phyloP scores from a whole-genome alignment of 108 stramenopile genomes.

The Cyclotella baltica region DNA sequence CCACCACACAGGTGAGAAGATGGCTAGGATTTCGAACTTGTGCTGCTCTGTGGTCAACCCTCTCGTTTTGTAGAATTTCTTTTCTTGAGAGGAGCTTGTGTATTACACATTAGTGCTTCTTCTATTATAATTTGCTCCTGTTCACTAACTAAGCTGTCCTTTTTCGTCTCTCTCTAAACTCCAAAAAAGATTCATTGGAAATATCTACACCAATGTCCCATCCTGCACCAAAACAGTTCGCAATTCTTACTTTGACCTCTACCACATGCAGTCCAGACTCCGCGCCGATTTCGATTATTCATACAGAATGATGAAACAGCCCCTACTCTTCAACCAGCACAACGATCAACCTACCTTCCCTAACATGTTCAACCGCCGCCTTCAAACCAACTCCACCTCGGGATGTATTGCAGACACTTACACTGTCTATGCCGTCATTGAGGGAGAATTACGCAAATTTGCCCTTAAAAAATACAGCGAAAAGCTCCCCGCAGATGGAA shows the following conservation, averaged over 20 bases:
- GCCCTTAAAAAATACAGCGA: not conserved
- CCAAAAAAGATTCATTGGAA: conserved; percentile 4
- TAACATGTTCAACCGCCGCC: not conserved
- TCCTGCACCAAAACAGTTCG: conserved; percentile 8
- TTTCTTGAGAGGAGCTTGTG: too few species aligned
- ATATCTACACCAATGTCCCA: not conserved
- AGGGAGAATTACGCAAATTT: not conserved
- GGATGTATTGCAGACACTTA: not conserved
- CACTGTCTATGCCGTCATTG: not conserved
- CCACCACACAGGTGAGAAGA: conserved; percentile 7
- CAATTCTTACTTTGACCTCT: conserved; percentile 9
- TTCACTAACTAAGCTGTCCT: too few species aligned
- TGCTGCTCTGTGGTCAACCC: not conserved
- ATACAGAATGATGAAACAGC: too few species aligned
- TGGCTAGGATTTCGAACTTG: too few species aligned
- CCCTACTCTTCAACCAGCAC: too few species aligned
- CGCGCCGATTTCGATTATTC: too few species aligned
- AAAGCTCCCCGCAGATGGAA: not conserved
- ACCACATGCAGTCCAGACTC: too few species aligned
- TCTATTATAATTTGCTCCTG: too few species aligned
- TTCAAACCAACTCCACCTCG: not conserved
- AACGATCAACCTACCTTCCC: too few species aligned
- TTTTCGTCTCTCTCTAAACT: not conserved
- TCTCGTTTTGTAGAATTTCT: not conserved
- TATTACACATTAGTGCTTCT: too few species aligned